Percentiles rank a stretch among this genome's conserved stretches.
Conservation (phyloP, 352 stramenopile species). For the Phytophthora macrochlamydospora region DNA sequence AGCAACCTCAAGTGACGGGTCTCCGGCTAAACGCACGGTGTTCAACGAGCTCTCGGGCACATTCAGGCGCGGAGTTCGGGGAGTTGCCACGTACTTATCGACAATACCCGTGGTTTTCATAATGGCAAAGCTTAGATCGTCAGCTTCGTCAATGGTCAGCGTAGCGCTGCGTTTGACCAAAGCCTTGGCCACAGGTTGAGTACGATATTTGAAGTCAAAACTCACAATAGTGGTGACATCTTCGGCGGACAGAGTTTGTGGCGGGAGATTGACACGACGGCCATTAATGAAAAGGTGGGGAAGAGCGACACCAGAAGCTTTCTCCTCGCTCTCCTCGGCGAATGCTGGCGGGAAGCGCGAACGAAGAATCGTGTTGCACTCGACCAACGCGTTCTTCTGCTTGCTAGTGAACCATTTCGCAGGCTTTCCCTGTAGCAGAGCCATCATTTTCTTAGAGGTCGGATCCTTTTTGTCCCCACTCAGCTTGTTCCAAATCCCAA, state of each 20-base stretch:
- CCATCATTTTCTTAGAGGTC: constrained; percentile 26
- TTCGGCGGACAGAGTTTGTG: constrained; percentile 57
- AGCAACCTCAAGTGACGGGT: constrained; percentile 63
- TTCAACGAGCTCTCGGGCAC: constrained; percentile 46
- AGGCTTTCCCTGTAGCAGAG: constrained; percentile 24
- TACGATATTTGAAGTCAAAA: constrained; percentile 77
- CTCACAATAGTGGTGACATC: constrained; percentile 68
- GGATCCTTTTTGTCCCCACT: constrained; percentile 24
- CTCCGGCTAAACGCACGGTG: constrained; percentile 40
- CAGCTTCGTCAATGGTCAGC: constrained; percentile 54
- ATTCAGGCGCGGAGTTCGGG: constrained; percentile 43
- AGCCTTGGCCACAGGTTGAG: constrained; percentile 66
- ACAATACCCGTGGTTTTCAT: constrained; percentile 81
- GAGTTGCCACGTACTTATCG: constrained; percentile 70
- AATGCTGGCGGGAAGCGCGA: constrained; percentile 34
- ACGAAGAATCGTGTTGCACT: constrained; percentile 51
- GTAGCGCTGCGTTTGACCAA: constrained; percentile 68
- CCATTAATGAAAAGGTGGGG: constrained; percentile 78
- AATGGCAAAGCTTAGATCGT: constrained; percentile 68
- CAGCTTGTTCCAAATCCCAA: constrained; percentile 44
- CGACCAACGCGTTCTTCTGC: constrained; percentile 33
- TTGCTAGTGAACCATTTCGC: constrained; percentile 29
- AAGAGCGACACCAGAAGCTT: constrained; percentile 10
- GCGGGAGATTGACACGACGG: constrained; percentile 58
- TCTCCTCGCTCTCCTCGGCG: constrained; percentile 21